Evolutionary conservation across 2,329 filamentous ascomycete species (phyloP).

Genomic region (Pestalotiopsis fici): DNA sequence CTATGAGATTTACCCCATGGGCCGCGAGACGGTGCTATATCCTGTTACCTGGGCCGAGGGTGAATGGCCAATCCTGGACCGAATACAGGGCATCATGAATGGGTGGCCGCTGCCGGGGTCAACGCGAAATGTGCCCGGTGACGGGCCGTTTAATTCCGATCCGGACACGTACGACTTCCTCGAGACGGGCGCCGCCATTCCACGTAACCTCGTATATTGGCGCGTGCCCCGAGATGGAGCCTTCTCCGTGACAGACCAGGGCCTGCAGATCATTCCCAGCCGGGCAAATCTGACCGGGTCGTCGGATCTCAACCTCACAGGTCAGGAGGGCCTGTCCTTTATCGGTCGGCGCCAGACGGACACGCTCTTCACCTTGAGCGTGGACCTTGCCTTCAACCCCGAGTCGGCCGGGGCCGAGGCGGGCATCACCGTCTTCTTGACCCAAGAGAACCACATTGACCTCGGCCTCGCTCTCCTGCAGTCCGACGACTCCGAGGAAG

Average conservation of each 20-base stretch:
- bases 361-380: constrained; percentile 25
- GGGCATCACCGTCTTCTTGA: constrained; percentile 27
- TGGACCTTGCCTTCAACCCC: constrained; percentile 24
- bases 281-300: constrained; percentile 19
- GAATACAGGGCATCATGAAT: constrained; percentile 40
- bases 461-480: constrained; percentile 20
- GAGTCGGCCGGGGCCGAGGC: constrained; percentile 20
- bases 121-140: constrained; percentile 32
- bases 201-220: constrained; percentile 27
- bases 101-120: constrained; percentile 38
- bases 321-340: constrained; percentile 21
- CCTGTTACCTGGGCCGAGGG: constrained; percentile 44
- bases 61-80: constrained; percentile 45
- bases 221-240: constrained; percentile 20
- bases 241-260: constrained; percentile 16
- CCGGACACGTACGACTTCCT: constrained; percentile 11
- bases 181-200: constrained; percentile 13
- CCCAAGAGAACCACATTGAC: constrained; percentile 26
- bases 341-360: constrained; percentile 26
- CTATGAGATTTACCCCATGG: constrained; percentile 48
- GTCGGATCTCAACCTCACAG: constrained; percentile 12
- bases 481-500: not conserved
- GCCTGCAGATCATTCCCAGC: constrained; percentile 21
- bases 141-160: constrained; percentile 12
- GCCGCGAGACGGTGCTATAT: constrained; percentile 44